A percentile compares a stretch with the other conserved stretches of the same genome.
Evolutionary conservation across 2,329 filamentous ascomycete genomes (phyloP).

Genomic region (Aspergillus ruber): DNA sequence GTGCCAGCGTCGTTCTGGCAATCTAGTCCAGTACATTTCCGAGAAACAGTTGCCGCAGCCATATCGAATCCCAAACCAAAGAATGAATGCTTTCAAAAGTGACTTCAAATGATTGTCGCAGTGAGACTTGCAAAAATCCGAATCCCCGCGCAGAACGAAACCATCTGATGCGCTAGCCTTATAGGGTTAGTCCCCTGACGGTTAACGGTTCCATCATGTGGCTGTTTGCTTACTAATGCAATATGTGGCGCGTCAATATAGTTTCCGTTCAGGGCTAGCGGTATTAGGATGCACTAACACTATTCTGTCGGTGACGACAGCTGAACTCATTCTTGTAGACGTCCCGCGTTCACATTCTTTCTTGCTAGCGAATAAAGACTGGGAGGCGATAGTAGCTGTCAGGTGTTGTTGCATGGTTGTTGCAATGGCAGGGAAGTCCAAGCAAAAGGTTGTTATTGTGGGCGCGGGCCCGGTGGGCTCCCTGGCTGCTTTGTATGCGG

Average conservation of each 20-base stretch:
- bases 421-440: conserved; percentile 5
- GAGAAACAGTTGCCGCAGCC: conserved; percentile 25
- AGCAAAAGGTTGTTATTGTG: conserved; percentile 71
- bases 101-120: background rate
- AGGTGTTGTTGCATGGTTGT: background rate
- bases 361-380: no score
- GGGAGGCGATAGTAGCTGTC: background rate
- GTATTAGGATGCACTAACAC: no score
- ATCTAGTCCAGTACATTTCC: conserved; percentile 67
- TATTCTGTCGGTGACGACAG: no score
- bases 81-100: background rate
- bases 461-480: conserved; percentile 92
- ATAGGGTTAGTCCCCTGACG: background rate
- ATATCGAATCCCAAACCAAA: conserved; percentile 9
- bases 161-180: background rate
- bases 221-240: background rate
- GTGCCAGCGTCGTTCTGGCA: conserved; percentile 80
- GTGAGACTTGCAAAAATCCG: background rate
- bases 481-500: conserved; percentile 86
- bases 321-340: no score
- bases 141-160: background rate
- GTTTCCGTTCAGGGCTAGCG: no score
- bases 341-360: no score
- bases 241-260: background rate
- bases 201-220: background rate